Base-by-base conservation (phyloP, 257 asterid species). In the Perilla frutescens region DNA sequence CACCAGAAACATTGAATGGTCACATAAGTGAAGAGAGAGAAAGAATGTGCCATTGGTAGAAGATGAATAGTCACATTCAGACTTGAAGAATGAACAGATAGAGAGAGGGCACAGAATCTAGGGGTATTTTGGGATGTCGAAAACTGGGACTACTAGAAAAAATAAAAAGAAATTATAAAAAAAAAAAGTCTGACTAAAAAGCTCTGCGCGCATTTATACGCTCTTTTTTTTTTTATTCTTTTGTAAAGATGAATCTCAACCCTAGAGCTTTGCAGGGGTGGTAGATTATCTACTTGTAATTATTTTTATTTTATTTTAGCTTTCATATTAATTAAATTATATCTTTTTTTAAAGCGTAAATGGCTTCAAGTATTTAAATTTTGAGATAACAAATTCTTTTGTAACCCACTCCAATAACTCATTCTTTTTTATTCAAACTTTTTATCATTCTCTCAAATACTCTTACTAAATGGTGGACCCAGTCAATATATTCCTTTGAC, bases 41-140 rank as follows among this genome's bases (percentile, higher is more conserved):
- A n/a, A 62, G 78, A 78, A 58, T 73, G 77, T 76, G 83, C 57
- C 71, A 53, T 77, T 41, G 66, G 79, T 50, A 15, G 55, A 64
- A 67, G 66, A 76, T 62, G 86, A 79, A 79, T 41, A 53, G 83
- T 81, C 86, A 55, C 80, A 63, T 36, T 82, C 82, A 26, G 37
- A 51, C 68, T 77, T 77, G 54, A 77, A 78, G 77, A 73, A 77
- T 72, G 69, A 68, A 57, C 76, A 80, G 79, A 58, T 62, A 39
- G 73, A 51, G 54, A 15, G 41, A 45, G 40, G 14, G 76, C 26
- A 20, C 75, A 72, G 79, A 73, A 75, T 75, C 49, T 55, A 75
- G 79, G 81, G 85, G 82, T 49, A 82, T 59, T 68, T 76, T 44
- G 81, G 79, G 68, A 74, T 70, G 50, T 58, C 62, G 14, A 47